These are phyloP conservation scores for Terana coerulea DNA, from an alignment of 768 basidiomycete genomes.

Conservation along the genomic window DNA sequence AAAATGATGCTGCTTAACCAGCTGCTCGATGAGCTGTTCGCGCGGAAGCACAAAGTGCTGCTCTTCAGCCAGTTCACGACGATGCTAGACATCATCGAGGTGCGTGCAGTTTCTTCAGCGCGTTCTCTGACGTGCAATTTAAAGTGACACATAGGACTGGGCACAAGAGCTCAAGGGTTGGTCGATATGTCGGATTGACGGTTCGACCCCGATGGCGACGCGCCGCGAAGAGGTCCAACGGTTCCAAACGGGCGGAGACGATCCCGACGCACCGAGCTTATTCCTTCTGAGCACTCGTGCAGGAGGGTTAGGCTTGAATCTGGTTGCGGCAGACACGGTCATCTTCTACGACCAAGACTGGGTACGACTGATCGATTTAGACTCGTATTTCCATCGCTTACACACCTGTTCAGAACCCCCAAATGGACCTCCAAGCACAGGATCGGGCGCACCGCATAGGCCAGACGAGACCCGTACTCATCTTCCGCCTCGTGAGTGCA, in stretches of 20 bases:
- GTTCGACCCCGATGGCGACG: conserved; percentile 72
- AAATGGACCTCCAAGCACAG: conserved; percentile 95
- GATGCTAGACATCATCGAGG: conserved; percentile 95
- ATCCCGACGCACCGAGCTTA: conserved; percentile 58
- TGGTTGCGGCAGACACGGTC: conserved; percentile 83
- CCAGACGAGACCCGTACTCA: conserved; percentile 85
- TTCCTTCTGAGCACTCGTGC: conserved; percentile 81
- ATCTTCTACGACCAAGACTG: conserved; percentile 94
- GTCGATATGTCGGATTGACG: conserved; percentile 89
- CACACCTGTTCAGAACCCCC: conserved; percentile 64
- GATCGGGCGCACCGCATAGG: conserved; percentile 96
- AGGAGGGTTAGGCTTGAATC: conserved; percentile 78
- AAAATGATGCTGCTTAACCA: conserved; percentile 98
- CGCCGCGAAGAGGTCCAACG: conserved; percentile 80
- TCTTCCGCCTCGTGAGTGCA: conserved; percentile 82
- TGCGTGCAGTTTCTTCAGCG: conserved; percentile 28
- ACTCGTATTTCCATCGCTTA: not conserved
- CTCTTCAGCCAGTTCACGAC: conserved; percentile 92
- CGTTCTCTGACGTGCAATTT: not conserved
- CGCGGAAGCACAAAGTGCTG: conserved; percentile 78
- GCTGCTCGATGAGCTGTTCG: conserved; percentile 78
- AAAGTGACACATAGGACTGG: conserved; percentile 63
- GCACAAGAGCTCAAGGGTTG: conserved; percentile 79
- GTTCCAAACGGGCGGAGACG: conserved; percentile 74
- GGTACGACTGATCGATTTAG: conserved; percentile 44